Evolutionary conservation across 2,329 filamentous ascomycete species (phyloP).

Genomic region (Periconia sp.): DNA sequence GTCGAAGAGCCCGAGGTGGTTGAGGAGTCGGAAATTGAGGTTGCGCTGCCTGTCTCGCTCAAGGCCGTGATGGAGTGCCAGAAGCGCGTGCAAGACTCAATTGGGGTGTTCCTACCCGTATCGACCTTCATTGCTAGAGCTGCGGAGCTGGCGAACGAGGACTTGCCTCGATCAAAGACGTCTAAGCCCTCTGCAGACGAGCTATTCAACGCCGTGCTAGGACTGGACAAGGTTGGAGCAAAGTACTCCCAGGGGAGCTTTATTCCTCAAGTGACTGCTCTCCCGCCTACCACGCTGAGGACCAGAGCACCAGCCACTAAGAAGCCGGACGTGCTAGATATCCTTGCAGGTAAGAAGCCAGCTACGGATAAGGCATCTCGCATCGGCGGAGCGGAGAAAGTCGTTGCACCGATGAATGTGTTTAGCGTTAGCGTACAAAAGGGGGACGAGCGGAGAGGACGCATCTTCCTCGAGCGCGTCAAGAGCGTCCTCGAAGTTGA

Average conservation of each 20-base stretch:
- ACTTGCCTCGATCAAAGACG: conserved; percentile 72
- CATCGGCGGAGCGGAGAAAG: conserved; percentile 35
- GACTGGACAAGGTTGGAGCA: conserved; percentile 62
- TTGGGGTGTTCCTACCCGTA: conserved; percentile 82
- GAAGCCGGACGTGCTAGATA: conserved; percentile 80
- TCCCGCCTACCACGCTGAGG: conserved; percentile 34
- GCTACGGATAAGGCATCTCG: conserved; percentile 30
- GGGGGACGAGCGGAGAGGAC: conserved; percentile 81
- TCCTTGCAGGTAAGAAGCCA: conserved; percentile 59
- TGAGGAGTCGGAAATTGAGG: conserved; percentile 58
- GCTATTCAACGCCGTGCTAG: conserved; percentile 88
- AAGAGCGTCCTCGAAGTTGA: conserved; percentile 71
- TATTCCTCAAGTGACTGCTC: conserved; percentile 70
- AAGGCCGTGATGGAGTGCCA: conserved; percentile 80
- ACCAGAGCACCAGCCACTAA: conserved; percentile 49
- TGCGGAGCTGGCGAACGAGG: conserved; percentile 84
- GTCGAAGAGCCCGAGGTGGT: conserved; percentile 47
- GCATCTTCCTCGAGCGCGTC: conserved; percentile 82
- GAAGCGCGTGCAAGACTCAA: conserved; percentile 75
- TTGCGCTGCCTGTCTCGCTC: conserved; percentile 80
- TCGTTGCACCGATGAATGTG: conserved; percentile 67
- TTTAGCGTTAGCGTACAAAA: conserved; percentile 82
- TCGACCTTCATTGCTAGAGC: conserved; percentile 88
- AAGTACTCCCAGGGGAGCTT: conserved; percentile 66
- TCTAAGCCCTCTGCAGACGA: conserved; percentile 75